A percentile compares a stretch with the other conserved stretches of the same genome.
phyloP scores from a whole-genome alignment of 805 yeast species.

The Wickerhamiella galacta region DNA sequence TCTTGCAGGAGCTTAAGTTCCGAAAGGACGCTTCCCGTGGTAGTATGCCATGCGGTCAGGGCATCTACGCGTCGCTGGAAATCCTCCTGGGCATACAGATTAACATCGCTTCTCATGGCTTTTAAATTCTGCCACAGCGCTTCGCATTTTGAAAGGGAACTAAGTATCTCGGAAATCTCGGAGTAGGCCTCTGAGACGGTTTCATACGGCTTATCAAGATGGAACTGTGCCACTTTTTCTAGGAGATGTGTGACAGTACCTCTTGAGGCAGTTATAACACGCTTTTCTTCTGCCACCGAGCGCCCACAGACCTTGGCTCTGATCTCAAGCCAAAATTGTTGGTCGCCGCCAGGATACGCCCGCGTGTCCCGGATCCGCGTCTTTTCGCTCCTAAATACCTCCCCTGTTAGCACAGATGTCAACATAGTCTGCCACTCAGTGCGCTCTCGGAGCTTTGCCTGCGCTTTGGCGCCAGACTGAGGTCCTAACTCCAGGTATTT shows the following conservation, averaged over 20 bases:
- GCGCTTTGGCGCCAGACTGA: slow-evolving; percentile 16
- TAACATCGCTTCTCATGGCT: slow-evolving; percentile 67
- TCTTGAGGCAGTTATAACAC: slow-evolving; percentile 50
- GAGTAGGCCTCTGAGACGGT: slow-evolving; percentile 23
- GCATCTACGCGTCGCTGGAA: slow-evolving; percentile 58
- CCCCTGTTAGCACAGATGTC: slow-evolving; percentile 80
- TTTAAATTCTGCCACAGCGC: slow-evolving; percentile 63
- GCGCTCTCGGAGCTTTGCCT: slow-evolving; percentile 38
- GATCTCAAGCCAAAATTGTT: slow-evolving; percentile 75
- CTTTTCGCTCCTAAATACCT: slow-evolving; percentile 82
- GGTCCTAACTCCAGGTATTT: slow-evolving; percentile 14
- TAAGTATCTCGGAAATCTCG: slow-evolving; percentile 41
- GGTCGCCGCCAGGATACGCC: slow-evolving; percentile 34
- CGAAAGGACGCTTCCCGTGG: slow-evolving; percentile 48
- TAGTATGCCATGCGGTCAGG: slow-evolving; percentile 66
- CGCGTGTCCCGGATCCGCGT: slow-evolving; percentile 32
- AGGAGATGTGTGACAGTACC: slow-evolving; percentile 57
- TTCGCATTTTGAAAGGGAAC: slow-evolving; percentile 48
- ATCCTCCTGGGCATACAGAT: slow-evolving; percentile 44
- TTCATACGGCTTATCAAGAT: slow-evolving; percentile 24
- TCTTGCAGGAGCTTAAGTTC: slow-evolving; percentile 43
- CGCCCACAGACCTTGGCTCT: slow-evolving; percentile 70
- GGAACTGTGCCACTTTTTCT: slow-evolving; percentile 50
- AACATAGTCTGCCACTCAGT: slow-evolving; percentile 95
- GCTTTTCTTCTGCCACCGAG: slow-evolving; percentile 59